Conservation (phyloP, 306 rosid species). For the Hippophae rhamnoides region DNA sequence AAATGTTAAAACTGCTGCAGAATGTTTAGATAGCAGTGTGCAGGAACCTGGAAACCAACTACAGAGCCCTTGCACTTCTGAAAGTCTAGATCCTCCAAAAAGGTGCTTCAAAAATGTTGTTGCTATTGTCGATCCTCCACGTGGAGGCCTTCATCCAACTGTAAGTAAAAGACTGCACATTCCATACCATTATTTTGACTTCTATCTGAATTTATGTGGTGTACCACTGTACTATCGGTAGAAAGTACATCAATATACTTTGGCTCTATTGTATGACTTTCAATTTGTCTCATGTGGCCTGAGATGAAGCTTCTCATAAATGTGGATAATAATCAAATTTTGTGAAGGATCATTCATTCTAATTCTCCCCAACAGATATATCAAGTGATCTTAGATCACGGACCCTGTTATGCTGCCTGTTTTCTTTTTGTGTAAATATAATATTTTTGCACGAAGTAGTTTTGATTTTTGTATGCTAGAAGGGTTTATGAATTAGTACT, state of each 20-base stretch:
- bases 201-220: not conserved
- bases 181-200: no score
- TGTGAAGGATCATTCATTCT: no score
- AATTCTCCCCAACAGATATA: no score
- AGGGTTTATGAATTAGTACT: not conserved
- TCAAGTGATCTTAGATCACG: not conserved
- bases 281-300: not conserved
- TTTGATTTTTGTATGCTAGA: not conserved
- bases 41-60: conserved; percentile 30
- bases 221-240: not conserved
- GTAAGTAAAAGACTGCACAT: conserved; percentile 40
- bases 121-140: conserved; percentile 97
- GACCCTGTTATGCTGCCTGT: not conserved
- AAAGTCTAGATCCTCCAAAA: conserved; percentile 29
- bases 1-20: conserved; percentile 29
- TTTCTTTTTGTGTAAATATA: not conserved
- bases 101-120: conserved; percentile 65
- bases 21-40: conserved; percentile 28
- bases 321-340: no score
- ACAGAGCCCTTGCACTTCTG: conserved; percentile 29
- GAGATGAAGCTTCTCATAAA: not conserved
- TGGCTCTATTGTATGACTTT: not conserved
- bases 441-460: not conserved
- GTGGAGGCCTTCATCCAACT: conserved; percentile 88
- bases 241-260: not conserved